phyloP scores from a whole-genome alignment of 1,139 yeast genomes.

The Pichia sp. region DNA sequence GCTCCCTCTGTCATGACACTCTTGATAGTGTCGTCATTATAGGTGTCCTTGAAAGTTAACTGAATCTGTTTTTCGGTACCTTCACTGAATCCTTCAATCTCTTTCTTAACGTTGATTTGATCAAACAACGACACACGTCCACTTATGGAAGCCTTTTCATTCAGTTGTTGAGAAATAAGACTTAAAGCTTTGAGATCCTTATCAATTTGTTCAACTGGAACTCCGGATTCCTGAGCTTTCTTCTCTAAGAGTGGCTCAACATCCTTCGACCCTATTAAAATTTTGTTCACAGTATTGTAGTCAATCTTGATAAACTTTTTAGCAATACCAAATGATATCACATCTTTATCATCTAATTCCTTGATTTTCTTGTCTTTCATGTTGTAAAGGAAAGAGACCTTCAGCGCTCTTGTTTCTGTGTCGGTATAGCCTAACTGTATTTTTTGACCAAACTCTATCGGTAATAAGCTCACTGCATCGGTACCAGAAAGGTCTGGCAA shows the following conservation, averaged over 20 bases:
- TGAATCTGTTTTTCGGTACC: constrained; percentile 18
- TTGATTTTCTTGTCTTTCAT: constrained; percentile 25
- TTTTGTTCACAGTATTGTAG: constrained; percentile 41
- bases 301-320: constrained; percentile 41
- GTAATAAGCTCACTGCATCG: constrained; percentile 63
- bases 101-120: constrained; percentile 17
- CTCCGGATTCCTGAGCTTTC: constrained; percentile 5
- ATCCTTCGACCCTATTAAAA: constrained; percentile 22
- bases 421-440: constrained; percentile 50
- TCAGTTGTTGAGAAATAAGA: constrained; percentile 29
- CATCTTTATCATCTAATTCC: constrained; percentile 26
- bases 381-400: constrained; percentile 36
- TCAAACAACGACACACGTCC: constrained; percentile 21
- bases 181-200: constrained; percentile 32
- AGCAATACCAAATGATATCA: constrained; percentile 34
- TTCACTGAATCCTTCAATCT: constrained; percentile 20
- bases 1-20: constrained; percentile 7
- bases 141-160: constrained; percentile 24
- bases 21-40: constrained; percentile 11
- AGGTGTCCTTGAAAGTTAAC: constrained; percentile 18
- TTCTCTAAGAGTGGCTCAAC: constrained; percentile 3
- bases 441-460: constrained; percentile 42
- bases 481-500: constrained; percentile 46
- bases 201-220: constrained; percentile 10
- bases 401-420: constrained; percentile 42